Conservation (phyloP, 345 rosid genomes). For the Physaria fendleri region DNA sequence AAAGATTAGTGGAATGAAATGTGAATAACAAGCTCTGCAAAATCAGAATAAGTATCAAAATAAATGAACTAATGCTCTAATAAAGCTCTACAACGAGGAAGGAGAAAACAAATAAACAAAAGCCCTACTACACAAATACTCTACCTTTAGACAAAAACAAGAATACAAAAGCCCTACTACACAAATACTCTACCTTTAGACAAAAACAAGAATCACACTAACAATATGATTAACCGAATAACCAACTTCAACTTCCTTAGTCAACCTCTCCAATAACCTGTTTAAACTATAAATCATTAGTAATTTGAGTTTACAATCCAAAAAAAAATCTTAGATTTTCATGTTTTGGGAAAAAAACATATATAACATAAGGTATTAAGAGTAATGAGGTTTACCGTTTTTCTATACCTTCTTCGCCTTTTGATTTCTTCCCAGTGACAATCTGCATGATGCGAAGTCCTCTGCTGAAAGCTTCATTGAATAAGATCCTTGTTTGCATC, state of each 20-base stretch:
- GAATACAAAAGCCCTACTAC: conserved; percentile 26
- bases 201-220: conserved; percentile 17
- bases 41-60: neutral
- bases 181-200: conserved; percentile 18
- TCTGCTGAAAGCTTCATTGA: conserved; percentile 86
- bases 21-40: conserved; percentile 7
- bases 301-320: too few species aligned
- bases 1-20: neutral
- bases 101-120: conserved; percentile 20
- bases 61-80: conserved; percentile 18
- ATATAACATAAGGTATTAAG: neutral
- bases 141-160: too few species aligned
- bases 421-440: conserved; percentile 64
- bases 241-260: neutral
- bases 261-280: conserved; percentile 19
- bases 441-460: conserved; percentile 82
- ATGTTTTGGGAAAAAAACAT: too few species aligned
- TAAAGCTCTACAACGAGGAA: conserved; percentile 29
- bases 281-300: neutral
- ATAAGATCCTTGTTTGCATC: conserved; percentile 86
- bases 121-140: too few species aligned
- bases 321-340: too few species aligned
- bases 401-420: conserved; percentile 22
- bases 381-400: conserved; percentile 8
- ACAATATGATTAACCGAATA: conserved; percentile 14